A percentile compares a stretch with the other conserved stretches of the same genome.
Evolutionary conservation across 805 yeast species (phyloP).

Genomic region (Nakazawaea ishiwadae): DNA sequence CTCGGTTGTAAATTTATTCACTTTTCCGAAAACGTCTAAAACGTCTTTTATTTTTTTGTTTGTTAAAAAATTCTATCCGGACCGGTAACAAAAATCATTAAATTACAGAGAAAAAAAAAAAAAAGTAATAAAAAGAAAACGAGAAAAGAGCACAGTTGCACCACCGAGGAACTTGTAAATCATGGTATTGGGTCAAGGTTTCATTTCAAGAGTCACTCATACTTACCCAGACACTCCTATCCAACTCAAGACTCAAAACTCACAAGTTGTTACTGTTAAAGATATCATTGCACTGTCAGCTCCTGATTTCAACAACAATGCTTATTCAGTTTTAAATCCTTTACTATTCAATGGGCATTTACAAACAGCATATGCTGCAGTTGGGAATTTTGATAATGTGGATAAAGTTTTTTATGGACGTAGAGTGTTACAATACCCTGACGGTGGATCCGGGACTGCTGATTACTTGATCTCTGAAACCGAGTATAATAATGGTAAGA

Average conservation of each 20-base stretch:
- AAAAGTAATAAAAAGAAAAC: too few species aligned
- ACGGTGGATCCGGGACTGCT: slow-evolving; percentile 69
- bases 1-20: too few species aligned
- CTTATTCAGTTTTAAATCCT: slow-evolving; percentile 58
- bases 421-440: slow-evolving; percentile 50
- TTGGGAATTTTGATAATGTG: slow-evolving; percentile 43
- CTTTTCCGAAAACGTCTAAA: too few species aligned
- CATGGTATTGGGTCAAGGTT: slow-evolving; percentile 14
- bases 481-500: slow-evolving; percentile 22
- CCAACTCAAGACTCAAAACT: slow-evolving; percentile 13
- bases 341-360: slow-evolving; percentile 64
- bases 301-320: slow-evolving; percentile 42
- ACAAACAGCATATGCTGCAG: slow-evolving; percentile 70
- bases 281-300: slow-evolving; percentile 22
- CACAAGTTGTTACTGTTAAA: slow-evolving; percentile 13
- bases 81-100: too few species aligned
- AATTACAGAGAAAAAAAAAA: too few species aligned
- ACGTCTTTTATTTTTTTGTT: too few species aligned
- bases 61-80: too few species aligned
- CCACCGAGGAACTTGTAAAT: too few species aligned
- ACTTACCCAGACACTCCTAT: slow-evolving; percentile 13
- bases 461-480: slow-evolving; percentile 59
- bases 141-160: too few species aligned
- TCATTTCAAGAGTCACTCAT: slow-evolving; percentile 9
- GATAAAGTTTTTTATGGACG: slow-evolving; percentile 72